Conservation (phyloP, 2,329 filamentous ascomycete species). For the Nannizziopsis barbatae region DNA sequence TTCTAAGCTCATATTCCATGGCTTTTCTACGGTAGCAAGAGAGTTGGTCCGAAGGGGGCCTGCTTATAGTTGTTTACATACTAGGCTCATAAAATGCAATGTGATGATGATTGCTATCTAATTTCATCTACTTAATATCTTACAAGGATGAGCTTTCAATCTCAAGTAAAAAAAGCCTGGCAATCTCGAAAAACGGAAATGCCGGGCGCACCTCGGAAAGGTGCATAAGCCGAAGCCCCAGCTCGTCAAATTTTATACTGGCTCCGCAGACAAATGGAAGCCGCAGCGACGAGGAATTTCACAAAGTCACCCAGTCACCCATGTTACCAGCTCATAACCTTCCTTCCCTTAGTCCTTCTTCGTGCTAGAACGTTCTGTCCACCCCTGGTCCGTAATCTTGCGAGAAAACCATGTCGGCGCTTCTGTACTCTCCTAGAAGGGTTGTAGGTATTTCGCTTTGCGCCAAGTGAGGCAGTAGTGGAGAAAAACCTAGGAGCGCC, state of each 20-base stretch:
- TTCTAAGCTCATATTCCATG: neutral
- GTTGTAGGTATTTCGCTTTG: slow-evolving; percentile 45
- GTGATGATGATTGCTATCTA: slow-evolving; percentile 6
- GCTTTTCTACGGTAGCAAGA: slow-evolving; percentile 9
- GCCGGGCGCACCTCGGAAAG: too few relatives aligned
- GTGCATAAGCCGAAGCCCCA: too few relatives aligned
- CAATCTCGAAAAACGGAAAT: too few relatives aligned
- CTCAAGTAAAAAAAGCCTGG: too few relatives aligned
- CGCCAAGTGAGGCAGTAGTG: slow-evolving; percentile 33
- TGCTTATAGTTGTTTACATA: slow-evolving; percentile 7
- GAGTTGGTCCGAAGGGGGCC: slow-evolving; percentile 5
- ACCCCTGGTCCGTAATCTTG: slow-evolving; percentile 41
- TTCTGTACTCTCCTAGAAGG: slow-evolving; percentile 51
- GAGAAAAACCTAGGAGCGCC: slow-evolving; percentile 34
- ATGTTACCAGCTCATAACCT: slow-evolving; percentile 40
- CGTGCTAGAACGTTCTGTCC: slow-evolving; percentile 46
- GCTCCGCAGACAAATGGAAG: too few relatives aligned
- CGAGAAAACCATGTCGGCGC: slow-evolving; percentile 50
- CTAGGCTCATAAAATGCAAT: slow-evolving; percentile 6
- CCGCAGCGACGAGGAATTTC: too few relatives aligned
- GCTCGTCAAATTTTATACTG: too few relatives aligned
- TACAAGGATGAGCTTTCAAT: too few relatives aligned
- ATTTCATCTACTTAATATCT: too few relatives aligned
- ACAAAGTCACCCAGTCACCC: too few relatives aligned
- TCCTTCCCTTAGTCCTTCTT: slow-evolving; percentile 44